These are phyloP conservation scores for Arthrobotrys entomopaga DNA, from an alignment of 2,329 filamentous ascomycete genomes.

Conservation along the genomic window DNA sequence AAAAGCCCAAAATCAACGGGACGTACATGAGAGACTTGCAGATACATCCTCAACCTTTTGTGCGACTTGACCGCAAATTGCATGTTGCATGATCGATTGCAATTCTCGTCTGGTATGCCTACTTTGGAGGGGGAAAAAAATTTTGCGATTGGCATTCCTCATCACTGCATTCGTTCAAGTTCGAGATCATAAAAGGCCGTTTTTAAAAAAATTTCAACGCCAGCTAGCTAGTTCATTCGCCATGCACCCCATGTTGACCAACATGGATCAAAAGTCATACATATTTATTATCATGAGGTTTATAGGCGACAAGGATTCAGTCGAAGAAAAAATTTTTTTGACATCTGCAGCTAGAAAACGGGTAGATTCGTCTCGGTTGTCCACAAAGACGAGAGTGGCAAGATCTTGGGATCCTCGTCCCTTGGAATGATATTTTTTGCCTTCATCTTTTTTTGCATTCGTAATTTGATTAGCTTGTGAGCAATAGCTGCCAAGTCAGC, in stretches of 20 bases:
- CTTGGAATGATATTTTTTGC: background rate
- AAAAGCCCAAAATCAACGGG: slow-evolving; percentile 23
- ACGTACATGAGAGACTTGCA: slow-evolving; percentile 51
- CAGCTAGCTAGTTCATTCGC: slow-evolving; percentile 9
- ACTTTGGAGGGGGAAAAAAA: slow-evolving; percentile 6
- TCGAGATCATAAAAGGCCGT: slow-evolving; percentile 14
- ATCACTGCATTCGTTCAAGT: slow-evolving; percentile 46
- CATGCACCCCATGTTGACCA: slow-evolving; percentile 33
- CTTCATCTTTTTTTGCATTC: no score
- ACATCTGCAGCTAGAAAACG: slow-evolving; percentile 51
- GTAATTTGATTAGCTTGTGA: slow-evolving; percentile 23
- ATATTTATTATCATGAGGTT: slow-evolving; percentile 48
- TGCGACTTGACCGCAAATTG: slow-evolving; percentile 34
- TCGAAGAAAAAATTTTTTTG: slow-evolving; percentile 37
- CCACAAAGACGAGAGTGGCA: slow-evolving; percentile 47
- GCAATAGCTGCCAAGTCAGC: slow-evolving; percentile 2
- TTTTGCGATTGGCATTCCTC: slow-evolving; percentile 37
- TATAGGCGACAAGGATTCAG: slow-evolving; percentile 38
- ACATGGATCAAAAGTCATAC: slow-evolving; percentile 41
- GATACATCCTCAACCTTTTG: slow-evolving; percentile 51
- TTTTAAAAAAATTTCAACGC: slow-evolving; percentile 30
- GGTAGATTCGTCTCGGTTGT: slow-evolving; percentile 43
- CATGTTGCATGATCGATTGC: slow-evolving; percentile 18
- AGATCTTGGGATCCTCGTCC: slow-evolving; percentile 29
- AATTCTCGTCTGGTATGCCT: slow-evolving; percentile 23